Evolutionary conservation across 2,329 filamentous ascomycete genomes (phyloP).

Genomic region (Paecilomyces sp.): DNA sequence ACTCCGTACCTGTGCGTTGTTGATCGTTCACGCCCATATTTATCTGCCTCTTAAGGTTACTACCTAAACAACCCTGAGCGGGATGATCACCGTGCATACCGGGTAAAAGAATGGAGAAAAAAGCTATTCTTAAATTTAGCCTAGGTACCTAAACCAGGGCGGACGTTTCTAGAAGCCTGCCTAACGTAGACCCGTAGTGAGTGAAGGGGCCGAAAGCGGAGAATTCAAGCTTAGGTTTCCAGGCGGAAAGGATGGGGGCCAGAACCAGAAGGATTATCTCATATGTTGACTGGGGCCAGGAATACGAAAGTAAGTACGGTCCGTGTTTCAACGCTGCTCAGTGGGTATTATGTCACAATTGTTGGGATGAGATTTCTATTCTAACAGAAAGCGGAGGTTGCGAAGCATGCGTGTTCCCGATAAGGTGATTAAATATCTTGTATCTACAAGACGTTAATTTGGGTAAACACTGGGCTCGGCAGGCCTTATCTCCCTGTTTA

Average conservation of each 20-base stretch:
- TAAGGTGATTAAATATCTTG: neutral
- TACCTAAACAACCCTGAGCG: too few species aligned
- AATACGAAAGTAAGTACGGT: neutral
- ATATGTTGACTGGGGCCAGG: neutral
- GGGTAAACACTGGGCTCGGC: too few species aligned
- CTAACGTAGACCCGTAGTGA: neutral
- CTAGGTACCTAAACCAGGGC: neutral
- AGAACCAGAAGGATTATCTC: neutral
- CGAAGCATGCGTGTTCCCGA: neutral
- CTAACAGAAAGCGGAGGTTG: too few species aligned
- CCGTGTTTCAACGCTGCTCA: neutral
- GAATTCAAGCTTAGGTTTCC: neutral
- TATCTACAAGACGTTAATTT: neutral
- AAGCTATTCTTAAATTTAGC: neutral
- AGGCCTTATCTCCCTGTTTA: too few species aligned
- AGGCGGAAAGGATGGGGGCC: neutral
- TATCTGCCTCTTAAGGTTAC: too few species aligned
- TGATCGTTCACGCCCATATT: too few species aligned
- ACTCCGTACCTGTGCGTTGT: too few species aligned
- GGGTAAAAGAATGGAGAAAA: neutral
- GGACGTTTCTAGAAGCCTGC: neutral
- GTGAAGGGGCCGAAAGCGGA: neutral
- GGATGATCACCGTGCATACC: neutral
- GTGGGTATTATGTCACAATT: neutral
- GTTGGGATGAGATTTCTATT: too few species aligned